Conservation (phyloP, 371 early-diverging fungal species). For the Rhizomucor pusillus region DNA sequence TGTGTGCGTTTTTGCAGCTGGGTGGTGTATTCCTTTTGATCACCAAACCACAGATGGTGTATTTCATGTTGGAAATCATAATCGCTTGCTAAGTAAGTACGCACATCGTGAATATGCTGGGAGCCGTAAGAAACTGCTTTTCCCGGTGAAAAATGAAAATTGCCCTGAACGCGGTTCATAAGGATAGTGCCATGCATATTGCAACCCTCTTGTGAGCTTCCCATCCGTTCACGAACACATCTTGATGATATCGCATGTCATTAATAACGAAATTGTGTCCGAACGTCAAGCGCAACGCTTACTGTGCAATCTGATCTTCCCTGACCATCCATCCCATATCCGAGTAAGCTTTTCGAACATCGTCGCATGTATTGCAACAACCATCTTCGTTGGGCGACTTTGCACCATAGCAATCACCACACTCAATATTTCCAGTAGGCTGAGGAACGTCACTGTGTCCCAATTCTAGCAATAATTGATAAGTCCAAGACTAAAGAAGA, state of each 20-base stretch:
- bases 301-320: slow-evolving; percentile 3
- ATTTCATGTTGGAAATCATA: slow-evolving; percentile 84
- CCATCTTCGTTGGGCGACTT: slow-evolving; percentile 46
- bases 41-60: slow-evolving; percentile 82
- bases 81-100: slow-evolving; percentile 31
- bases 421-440: slow-evolving; percentile 47
- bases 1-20: slow-evolving; percentile 34
- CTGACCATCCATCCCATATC: slow-evolving; percentile 75
- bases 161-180: slow-evolving; percentile 89
- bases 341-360: slow-evolving; percentile 80
- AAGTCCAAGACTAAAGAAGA: background rate
- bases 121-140: slow-evolving; percentile 69
- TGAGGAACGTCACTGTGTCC: background rate
- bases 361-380: slow-evolving; percentile 97
- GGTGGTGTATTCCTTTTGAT: slow-evolving; percentile 15
- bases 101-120: slow-evolving; percentile 66
- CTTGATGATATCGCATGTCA: background rate
- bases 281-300: background rate
- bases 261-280: background rate
- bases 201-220: slow-evolving; percentile 83
- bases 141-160: slow-evolving; percentile 93
- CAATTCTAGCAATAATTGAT: background rate
- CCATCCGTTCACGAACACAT: slow-evolving; percentile 81
- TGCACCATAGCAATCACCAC: slow-evolving; percentile 92
- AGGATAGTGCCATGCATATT: slow-evolving; percentile 76